Evolutionary conservation across 106 monocot genomes (phyloP).

Genomic region (Agapanthus africanus): DNA sequence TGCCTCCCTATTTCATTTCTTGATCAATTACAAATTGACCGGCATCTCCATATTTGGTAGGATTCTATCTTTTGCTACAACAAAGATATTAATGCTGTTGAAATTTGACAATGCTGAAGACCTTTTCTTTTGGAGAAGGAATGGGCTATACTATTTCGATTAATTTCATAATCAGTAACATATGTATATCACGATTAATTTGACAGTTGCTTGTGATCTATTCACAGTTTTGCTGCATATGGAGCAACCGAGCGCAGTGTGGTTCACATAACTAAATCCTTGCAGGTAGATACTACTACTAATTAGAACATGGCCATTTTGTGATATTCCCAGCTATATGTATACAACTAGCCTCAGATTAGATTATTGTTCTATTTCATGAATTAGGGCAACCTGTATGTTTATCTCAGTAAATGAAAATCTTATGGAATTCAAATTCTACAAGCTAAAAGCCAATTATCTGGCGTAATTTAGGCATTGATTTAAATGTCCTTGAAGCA

Average conservation of each 20-base stretch:
- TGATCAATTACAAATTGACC: not conserved
- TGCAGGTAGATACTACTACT: slow-evolving; percentile 62
- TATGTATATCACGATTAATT: not conserved
- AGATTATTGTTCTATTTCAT: not conserved
- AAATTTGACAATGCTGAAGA: not conserved
- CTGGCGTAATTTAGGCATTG: not conserved
- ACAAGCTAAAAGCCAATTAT: not conserved
- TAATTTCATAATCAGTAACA: not conserved
- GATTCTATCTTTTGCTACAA: not conserved
- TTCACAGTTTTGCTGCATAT: slow-evolving; percentile 91
- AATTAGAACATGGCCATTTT: too few species aligned
- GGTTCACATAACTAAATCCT: slow-evolving; percentile 95
- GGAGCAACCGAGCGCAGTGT: slow-evolving; percentile 97
- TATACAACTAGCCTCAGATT: not conserved
- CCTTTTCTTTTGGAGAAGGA: not conserved
- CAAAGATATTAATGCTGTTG: not conserved
- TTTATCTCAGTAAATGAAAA: too few species aligned
- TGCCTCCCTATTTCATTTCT: not conserved
- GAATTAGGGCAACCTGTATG: not conserved
- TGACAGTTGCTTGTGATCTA: slow-evolving; percentile 8
- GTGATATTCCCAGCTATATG: not conserved
- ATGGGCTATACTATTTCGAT: not conserved
- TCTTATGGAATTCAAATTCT: too few species aligned
- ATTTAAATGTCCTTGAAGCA: not conserved
- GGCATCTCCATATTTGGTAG: not conserved